Base-by-base conservation (phyloP, 495 filamentous ascomycete genomes). In the Trichocladium uniseriatum region DNA sequence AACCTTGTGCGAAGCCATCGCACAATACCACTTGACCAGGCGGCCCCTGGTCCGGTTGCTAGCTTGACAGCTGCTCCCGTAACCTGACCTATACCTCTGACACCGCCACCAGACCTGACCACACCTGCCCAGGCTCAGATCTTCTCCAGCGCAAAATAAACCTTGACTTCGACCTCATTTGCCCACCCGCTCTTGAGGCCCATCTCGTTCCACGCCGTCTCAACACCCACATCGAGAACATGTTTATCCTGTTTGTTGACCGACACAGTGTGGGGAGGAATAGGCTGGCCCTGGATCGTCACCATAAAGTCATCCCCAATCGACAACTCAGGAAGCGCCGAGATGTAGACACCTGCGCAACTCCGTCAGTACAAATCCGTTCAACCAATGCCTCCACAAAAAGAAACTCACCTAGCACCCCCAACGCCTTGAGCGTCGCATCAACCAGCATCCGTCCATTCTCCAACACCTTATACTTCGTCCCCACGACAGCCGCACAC, bases 201-300 rank as follows among this genome's bases (percentile, higher is more conserved):
- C 74, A 90, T 74, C 53, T 82, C 78, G 21, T 78, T 79, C 88
- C 89, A 97, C 3, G 92, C 92, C 28, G 62, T 66, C 48, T 81
- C 77, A 7, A 89, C 60, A 71, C 97, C 86, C 22, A 97, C 74
- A 35, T 84, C 80, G 22, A 98, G 64, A 7, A 98, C 76, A 51
- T 73, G 77, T 0, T 55, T 48, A 37, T 78, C 69, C 2, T 64
- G 63, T 32, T 73, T 67, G 49, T 76, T 82, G 49, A 79, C 73
- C 16, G 54, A 65, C 0, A 92, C 86, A 0, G 83, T 86, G 48
- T 79, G 64, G 21, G 73, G 51, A 0, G 89, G 86, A 0, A 96
- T 68, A 0, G 83, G 74, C 43, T 72, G 70, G 3, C 83, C 88
- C 22, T 78, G 76, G 6, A 97, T 83, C 24, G 79, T 82, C 10